Evolutionary conservation across 208 protist genomes (phyloP).

Genomic region (Crithidia expoeki): DNA sequence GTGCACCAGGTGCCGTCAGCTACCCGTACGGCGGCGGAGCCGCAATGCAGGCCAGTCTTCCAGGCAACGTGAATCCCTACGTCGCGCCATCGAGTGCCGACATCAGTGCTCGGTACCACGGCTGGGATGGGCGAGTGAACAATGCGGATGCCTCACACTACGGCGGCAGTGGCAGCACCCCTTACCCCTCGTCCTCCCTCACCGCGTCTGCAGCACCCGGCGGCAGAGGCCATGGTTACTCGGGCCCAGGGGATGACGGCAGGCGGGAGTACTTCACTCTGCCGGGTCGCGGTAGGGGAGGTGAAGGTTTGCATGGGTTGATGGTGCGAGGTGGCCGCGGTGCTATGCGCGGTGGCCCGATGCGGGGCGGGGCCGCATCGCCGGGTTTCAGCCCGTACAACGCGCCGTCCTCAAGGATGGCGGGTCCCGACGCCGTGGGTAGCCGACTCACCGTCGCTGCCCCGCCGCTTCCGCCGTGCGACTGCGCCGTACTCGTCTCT

Average conservation of each 20-base stretch:
- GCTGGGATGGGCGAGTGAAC: constrained; percentile 1
- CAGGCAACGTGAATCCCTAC: constrained; percentile 1
- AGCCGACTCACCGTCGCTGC: neutral
- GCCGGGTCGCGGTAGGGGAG: neutral
- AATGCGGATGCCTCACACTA: neutral
- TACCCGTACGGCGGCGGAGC: neutral
- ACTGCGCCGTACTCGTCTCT: constrained; percentile 70
- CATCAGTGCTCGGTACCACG: neutral
- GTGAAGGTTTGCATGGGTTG: neutral
- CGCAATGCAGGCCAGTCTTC: constrained; percentile 1
- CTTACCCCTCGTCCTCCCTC: too few species aligned
- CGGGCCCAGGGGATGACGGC: neutral
- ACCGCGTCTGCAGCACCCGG: neutral
- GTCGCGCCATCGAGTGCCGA: neutral
- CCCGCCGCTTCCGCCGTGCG: constrained; percentile 18
- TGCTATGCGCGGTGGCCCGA: constrained; percentile 21
- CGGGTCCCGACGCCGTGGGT: neutral
- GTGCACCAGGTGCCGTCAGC: constrained; percentile 27
- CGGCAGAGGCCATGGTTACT: constrained; percentile 2
- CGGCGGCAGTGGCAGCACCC: neutral
- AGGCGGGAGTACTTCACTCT: neutral
- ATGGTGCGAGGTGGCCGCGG: constrained; percentile 32
- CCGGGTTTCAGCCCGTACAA: constrained; percentile 28
- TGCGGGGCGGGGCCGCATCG: constrained; percentile 30
- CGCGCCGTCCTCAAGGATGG: constrained; percentile 4